Base-by-base conservation (phyloP, 1,284 basidiomycete genomes). In the Fistulinella cinereoalba region DNA sequence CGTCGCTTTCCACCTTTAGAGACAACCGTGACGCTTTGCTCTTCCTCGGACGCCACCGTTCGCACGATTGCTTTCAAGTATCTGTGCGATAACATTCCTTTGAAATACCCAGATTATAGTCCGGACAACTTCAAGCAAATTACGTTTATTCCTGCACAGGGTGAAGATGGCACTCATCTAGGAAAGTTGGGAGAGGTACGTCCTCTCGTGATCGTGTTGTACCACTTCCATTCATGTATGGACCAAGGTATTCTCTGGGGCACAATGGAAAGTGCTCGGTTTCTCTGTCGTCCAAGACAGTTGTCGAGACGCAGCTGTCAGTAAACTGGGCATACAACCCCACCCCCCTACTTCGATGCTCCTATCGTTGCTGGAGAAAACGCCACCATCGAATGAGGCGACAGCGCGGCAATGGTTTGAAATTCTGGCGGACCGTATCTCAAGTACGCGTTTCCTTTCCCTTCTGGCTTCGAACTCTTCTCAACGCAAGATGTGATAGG, bases 81-180 rank as follows among this genome's bases (percentile, higher is more conserved):
- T 67, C 75, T 94, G 19, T 64, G 93, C 23, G 80, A 86, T 27
- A 84, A 93, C 56, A 70, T 81, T 28, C 57, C 62, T 4, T 71
- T 71, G 2, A 75, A 77, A 39, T 93, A 94, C 62, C 53, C 67
- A 2, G 73, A 81, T 43, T 88, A 87, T 55, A 71, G 82, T 27
- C 72, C 79, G 2, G 53, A 64, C 5, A 62, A 74, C 16, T 81
- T 77, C 45, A 68, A 67, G 4, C 61, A 79, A 29, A 60, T 87
- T 3, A 72, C 88, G 0, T 99, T 93, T 67, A 81, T 99, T 25
- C 97, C 96, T 1, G 83, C 91, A 4, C 57, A 83, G 6, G 74
- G 75, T 12, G 52, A 75, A 67, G 47, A 77, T 71, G 48, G 71
- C 37, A 50, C 62, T n/a, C 74, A 76, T 44, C 63, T 92, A 46